Evolutionary conservation across 2,329 filamentous ascomycete species (phyloP), one percentile per base, ranked within the genome.

Genomic region (Fusarium buharicum): DNA sequence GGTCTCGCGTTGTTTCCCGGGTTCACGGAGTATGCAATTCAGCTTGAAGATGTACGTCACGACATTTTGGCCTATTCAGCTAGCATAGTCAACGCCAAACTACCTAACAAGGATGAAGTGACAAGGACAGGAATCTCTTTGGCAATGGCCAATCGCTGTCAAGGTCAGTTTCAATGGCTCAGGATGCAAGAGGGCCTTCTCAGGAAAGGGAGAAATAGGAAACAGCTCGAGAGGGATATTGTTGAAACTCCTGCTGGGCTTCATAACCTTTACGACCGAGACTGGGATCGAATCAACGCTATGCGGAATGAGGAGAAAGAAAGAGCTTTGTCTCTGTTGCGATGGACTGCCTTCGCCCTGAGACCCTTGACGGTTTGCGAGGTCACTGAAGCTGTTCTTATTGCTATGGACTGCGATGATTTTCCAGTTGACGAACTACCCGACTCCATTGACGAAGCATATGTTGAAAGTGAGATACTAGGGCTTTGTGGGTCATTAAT

Each of bases 111-210:
- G 30, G 64, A 54, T 5, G 22, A 17, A 64, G 3, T 5, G 8
- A 30, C 4, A 24, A 24, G 22, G 22, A 8, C 22, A 8, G 22
- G 22, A 7, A 24, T 24, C 8, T 24, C 22, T 24, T 8, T 24
- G 22, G 22, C 22, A 24, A 67, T 76, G 36, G 60, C 63, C 0
- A n/a, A 69, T 3, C 67, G 71, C 10, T 74, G 70, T 24, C 53
- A 71, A 2, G 76, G 74, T 0, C 74, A 76, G 27, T 77, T 77
- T 12, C 49, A 77, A 0, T 76, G 66, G 64, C 53, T 77, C 0
- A 72, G 69, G 16, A 36, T 77, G 31, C 66, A 75, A 12, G 70
- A 68, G 10, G 44, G 62, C 0, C 58, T 66, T 1, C 36, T 77
- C 1, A 60, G 55, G 0, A 62, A 48, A 6, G 61, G 70, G 0